phyloP scores from a whole-genome alignment of 2,329 filamentous ascomycete species.

The Beauveria scarabaeidicola region DNA sequence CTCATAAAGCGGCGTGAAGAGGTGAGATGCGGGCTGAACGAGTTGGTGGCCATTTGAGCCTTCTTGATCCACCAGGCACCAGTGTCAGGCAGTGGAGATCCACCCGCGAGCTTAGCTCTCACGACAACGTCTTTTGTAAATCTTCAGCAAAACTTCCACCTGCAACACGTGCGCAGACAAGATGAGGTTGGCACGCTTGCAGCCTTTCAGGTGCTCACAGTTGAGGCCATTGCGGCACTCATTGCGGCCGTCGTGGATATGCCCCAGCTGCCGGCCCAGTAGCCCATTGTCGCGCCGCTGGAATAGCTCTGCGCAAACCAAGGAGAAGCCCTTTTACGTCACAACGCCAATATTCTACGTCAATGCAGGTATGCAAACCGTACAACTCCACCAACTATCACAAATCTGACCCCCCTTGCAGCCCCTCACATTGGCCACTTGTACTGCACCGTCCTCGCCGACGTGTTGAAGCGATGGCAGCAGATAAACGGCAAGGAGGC shows the following conservation, averaged over 20 bases:
- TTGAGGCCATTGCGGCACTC: constrained; percentile 15
- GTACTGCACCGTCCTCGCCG: constrained; percentile 84
- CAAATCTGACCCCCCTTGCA: constrained; percentile 25
- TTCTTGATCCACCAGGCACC: background rate
- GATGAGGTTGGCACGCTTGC: constrained; percentile 24
- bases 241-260: constrained; percentile 19
- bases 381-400: background rate
- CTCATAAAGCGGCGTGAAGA: background rate
- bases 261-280: constrained; percentile 21
- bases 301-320: constrained; percentile 19
- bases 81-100: background rate
- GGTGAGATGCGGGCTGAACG: background rate
- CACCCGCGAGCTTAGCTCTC: background rate
- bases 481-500: constrained; percentile 62
- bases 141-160: background rate
- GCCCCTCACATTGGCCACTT: constrained; percentile 92
- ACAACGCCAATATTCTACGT: constrained; percentile 99
- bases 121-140: background rate
- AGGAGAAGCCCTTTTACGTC: constrained; percentile 78
- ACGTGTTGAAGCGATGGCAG: constrained; percentile 90
- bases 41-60: background rate
- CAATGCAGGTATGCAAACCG: constrained; percentile 61
- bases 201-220: constrained; percentile 19
- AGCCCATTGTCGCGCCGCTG: constrained; percentile 19
- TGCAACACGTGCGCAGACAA: background rate